phyloP scores from a whole-genome alignment of 179 eudicot genomes.

The Beta corolliflora region DNA sequence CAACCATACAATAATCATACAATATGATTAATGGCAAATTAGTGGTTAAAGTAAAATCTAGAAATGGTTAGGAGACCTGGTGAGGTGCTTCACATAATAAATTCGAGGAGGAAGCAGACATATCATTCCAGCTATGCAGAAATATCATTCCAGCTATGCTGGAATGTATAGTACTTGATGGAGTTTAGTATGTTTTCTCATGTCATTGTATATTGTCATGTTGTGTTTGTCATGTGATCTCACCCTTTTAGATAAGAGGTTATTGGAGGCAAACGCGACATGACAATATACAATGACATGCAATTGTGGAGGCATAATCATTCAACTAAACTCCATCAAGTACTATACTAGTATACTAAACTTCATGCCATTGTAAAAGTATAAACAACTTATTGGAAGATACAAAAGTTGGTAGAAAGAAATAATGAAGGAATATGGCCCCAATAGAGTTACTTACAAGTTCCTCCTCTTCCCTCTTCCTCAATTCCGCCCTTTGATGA shows the following conservation, averaged over 20 bases:
- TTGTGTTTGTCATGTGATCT: background rate
- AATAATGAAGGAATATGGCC: slow-evolving; percentile 4
- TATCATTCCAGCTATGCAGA: too few species aligned
- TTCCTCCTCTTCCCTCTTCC: slow-evolving; percentile 69
- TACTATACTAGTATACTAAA: background rate
- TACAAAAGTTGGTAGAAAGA: background rate
- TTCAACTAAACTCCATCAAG: background rate
- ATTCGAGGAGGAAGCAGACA: background rate
- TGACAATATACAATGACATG: background rate
- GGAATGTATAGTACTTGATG: too few species aligned
- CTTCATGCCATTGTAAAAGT: background rate
- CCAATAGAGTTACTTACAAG: slow-evolving; percentile 49
- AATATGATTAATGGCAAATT: background rate
- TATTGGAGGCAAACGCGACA: background rate
- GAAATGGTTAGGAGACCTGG: background rate
- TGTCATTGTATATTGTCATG: background rate
- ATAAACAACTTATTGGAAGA: background rate
- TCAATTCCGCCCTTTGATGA: slow-evolving; percentile 62
- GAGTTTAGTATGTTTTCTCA: too few species aligned
- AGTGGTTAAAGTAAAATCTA: background rate
- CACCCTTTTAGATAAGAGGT: background rate
- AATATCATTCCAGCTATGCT: too few species aligned
- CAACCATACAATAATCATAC: background rate
- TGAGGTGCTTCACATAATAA: background rate
- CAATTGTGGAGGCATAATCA: background rate